Conservation (phyloP, 2,329 filamentous ascomycete species). For the Whalleya microplaca region DNA sequence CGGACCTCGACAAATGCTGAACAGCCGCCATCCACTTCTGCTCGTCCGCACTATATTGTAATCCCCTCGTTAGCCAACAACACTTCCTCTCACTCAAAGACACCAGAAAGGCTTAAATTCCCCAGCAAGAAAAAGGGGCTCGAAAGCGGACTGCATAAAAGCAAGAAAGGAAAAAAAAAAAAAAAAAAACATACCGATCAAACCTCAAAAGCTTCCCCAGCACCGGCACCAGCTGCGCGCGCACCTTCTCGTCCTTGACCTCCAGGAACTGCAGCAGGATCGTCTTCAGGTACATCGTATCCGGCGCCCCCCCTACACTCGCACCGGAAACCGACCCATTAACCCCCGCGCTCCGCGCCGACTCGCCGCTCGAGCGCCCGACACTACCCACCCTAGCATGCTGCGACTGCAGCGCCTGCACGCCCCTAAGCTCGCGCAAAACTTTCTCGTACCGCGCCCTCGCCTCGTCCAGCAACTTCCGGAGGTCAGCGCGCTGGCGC, state of each 20-base stretch:
- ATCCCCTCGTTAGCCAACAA: background rate
- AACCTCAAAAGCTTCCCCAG: constrained; percentile 77
- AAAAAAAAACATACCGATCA: constrained; percentile 63
- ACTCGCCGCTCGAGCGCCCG: constrained; percentile 50
- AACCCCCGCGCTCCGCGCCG: constrained; percentile 48
- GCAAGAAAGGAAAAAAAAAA: background rate
- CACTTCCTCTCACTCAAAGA: too few species aligned
- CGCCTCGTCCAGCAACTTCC: constrained; percentile 77
- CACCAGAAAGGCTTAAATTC: too few species aligned
- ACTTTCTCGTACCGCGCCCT: constrained; percentile 78
- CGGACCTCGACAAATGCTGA: constrained; percentile 43
- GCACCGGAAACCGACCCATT: constrained; percentile 26
- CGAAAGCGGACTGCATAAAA: background rate
- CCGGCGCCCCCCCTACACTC: constrained; percentile 37
- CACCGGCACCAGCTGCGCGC: constrained; percentile 77
- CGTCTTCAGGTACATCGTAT: constrained; percentile 75
- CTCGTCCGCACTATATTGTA: constrained; percentile 61
- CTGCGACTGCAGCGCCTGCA: constrained; percentile 52
- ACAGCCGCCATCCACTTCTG: constrained; percentile 86
- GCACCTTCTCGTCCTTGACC: constrained; percentile 76
- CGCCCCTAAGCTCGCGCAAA: constrained; percentile 64
- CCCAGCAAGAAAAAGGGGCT: background rate
- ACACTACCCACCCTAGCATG: constrained; percentile 38
- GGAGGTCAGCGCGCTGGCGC: constrained; percentile 76
- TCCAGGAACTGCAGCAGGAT: constrained; percentile 81